Evolutionary conservation across 2,329 filamentous ascomycete species (phyloP).

Genomic region (Emergomyces pasteurianus): DNA sequence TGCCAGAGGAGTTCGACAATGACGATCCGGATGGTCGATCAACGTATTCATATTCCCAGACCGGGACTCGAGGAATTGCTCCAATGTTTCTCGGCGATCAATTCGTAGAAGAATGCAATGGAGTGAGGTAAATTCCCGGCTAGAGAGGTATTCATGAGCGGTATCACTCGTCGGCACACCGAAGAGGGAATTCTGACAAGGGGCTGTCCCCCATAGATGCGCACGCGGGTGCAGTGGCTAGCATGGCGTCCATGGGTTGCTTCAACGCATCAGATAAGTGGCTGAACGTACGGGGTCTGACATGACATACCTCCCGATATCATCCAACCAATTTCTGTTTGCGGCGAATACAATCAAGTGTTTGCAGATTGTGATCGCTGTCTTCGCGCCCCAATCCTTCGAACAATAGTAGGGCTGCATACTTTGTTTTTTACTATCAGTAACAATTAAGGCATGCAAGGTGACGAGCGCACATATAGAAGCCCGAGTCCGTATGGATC

Average conservation of each 20-base stretch:
- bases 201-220: conserved; percentile 1
- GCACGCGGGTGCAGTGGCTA: background rate
- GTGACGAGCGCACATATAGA: no score
- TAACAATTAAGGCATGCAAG: no score
- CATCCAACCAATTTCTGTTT: conserved; percentile 4
- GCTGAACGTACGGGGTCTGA: background rate
- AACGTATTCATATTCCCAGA: background rate
- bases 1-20: conserved; percentile 1
- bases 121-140: conserved; percentile 1
- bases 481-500: no score
- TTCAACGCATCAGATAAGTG: background rate
- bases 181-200: background rate
- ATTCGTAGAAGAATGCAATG: conserved; percentile 1
- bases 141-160: background rate
- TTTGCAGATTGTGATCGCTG: background rate
- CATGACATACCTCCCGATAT: conserved; percentile 4
- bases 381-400: background rate
- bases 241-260: conserved; percentile 1
- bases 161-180: background rate
- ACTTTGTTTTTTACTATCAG: no score
- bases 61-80: conserved; percentile 1
- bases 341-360: background rate
- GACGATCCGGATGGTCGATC: conserved; percentile 1
- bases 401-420: background rate
- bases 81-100: background rate